phyloP scores from a whole-genome alignment of 495 filamentous ascomycete genomes.

The Penicillium cosmopolitanum region DNA sequence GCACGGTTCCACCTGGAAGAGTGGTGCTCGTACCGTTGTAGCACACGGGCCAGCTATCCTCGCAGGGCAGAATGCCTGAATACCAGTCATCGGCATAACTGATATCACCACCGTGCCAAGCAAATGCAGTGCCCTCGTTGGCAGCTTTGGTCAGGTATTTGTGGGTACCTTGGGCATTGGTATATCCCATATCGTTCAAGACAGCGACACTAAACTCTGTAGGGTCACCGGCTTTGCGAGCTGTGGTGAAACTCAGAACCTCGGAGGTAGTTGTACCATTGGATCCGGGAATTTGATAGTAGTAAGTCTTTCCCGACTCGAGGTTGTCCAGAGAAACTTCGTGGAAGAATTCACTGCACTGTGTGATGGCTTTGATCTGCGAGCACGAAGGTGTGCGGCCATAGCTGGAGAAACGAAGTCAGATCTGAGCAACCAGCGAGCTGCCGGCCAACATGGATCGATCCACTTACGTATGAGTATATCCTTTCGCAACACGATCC shows the following conservation, averaged over 20 bases:
- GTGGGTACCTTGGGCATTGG: conserved; percentile 51
- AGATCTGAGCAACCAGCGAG: background rate
- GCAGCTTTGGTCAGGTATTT: conserved; percentile 43
- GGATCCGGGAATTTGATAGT: conserved; percentile 47
- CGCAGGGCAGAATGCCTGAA: conserved; percentile 54
- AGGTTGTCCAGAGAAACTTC: conserved; percentile 45
- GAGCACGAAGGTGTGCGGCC: conserved; percentile 57
- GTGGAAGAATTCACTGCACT: conserved; percentile 56
- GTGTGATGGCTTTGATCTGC: conserved; percentile 43
- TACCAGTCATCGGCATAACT: conserved; percentile 56
- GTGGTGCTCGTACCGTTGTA: conserved; percentile 52
- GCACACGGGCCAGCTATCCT: conserved; percentile 53
- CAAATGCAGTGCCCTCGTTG: conserved; percentile 46
- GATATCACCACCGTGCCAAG: conserved; percentile 56
- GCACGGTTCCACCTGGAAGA: conserved; percentile 39
- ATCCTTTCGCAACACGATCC: conserved; percentile 35
- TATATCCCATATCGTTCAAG: conserved; percentile 55
- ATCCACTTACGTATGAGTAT: conserved; percentile 36
- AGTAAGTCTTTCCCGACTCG: conserved; percentile 47
- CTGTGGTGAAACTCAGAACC: conserved; percentile 46
- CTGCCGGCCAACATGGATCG: background rate
- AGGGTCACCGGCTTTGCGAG: conserved; percentile 42
- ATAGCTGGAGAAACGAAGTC: conserved; percentile 36
- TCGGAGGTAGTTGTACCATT: conserved; percentile 50
- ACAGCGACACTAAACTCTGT: conserved; percentile 41